Conservation (phyloP, 306 rosid genomes). For the Astragalus membranaceus region DNA sequence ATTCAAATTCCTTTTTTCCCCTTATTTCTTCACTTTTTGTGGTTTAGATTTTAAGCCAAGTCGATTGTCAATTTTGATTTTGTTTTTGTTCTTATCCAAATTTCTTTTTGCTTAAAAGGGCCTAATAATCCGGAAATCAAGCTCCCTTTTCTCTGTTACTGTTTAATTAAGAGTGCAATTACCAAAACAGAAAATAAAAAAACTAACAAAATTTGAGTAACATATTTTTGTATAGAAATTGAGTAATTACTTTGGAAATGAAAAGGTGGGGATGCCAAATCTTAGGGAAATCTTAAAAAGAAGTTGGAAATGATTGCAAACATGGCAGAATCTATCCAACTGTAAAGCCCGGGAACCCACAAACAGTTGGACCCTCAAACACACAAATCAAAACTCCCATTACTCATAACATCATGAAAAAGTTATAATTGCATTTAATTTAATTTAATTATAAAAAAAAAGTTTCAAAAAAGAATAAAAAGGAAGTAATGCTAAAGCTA, state of each 20-base stretch:
- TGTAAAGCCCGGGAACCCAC: slow-evolving; percentile 32
- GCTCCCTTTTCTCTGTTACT: neutral
- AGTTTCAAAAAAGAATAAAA: no score
- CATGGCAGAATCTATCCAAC: slow-evolving; percentile 15
- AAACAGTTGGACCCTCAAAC: slow-evolving; percentile 19
- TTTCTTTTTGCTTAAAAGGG: slow-evolving; percentile 15
- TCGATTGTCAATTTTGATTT: slow-evolving; percentile 13
- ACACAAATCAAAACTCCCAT: slow-evolving; percentile 15
- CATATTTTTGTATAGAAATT: neutral
- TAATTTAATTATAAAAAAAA: no score
- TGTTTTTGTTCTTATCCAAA: slow-evolving; percentile 28
- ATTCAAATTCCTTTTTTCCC: neutral
- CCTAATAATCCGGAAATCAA: neutral
- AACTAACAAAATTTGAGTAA: no score
- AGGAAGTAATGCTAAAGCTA: no score
- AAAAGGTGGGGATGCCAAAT: slow-evolving; percentile 6
- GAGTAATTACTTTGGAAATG: neutral
- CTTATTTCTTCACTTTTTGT: neutral
- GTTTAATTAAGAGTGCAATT: neutral
- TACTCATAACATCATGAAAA: neutral
- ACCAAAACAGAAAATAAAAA: neutral
- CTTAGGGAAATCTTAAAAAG: slow-evolving; percentile 19
- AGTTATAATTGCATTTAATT: no score
- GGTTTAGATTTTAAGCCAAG: slow-evolving; percentile 31
- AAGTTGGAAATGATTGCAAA: slow-evolving; percentile 17